Conservation (phyloP, 1,284 basidiomycete genomes). For the Tylopilus orsonianus region DNA sequence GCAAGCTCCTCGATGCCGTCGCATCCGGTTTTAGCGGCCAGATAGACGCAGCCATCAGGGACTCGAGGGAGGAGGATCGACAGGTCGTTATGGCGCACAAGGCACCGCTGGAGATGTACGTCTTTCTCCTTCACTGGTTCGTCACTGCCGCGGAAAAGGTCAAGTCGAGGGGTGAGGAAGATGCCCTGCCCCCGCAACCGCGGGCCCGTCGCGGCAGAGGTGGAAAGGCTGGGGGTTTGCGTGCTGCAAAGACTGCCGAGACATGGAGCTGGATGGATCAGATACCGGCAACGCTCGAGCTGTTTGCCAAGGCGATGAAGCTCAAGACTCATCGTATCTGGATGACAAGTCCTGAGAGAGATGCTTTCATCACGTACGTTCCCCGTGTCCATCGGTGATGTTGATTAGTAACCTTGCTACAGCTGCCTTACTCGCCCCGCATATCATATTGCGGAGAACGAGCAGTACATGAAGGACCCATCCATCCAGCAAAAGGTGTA, state of each 20-base stretch:
- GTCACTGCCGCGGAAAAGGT: slow-evolving; percentile 75
- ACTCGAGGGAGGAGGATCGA: slow-evolving; percentile 71
- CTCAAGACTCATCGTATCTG: slow-evolving; percentile 82
- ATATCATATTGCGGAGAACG: slow-evolving; percentile 84
- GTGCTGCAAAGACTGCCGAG: slow-evolving; percentile 45
- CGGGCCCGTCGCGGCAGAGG: slow-evolving; percentile 58
- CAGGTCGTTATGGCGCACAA: slow-evolving; percentile 71
- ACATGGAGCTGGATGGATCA: slow-evolving; percentile 81
- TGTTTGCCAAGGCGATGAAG: slow-evolving; percentile 73
- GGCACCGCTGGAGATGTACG: slow-evolving; percentile 80
- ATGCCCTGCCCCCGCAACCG: slow-evolving; percentile 46
- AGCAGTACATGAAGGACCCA: slow-evolving; percentile 82
- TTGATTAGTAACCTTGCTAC: slow-evolving; percentile 1
- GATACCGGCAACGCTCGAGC: slow-evolving; percentile 62
- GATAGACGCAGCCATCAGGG: slow-evolving; percentile 64
- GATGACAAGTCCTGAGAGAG: slow-evolving; percentile 82
- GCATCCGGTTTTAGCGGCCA: slow-evolving; percentile 69
- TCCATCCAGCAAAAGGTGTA: slow-evolving; percentile 76
- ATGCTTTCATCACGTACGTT: slow-evolving; percentile 78
- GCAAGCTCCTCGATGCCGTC: slow-evolving; percentile 77
- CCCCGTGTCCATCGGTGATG: slow-evolving; percentile 1
- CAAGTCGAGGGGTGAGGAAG: slow-evolving; percentile 54
- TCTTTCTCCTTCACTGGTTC: slow-evolving; percentile 87
- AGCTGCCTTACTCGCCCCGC: slow-evolving; percentile 87
- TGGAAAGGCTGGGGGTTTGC: slow-evolving; percentile 49